Base-by-base conservation (phyloP, 768 basidiomycete genomes). In the Russula dissimulans region DNA sequence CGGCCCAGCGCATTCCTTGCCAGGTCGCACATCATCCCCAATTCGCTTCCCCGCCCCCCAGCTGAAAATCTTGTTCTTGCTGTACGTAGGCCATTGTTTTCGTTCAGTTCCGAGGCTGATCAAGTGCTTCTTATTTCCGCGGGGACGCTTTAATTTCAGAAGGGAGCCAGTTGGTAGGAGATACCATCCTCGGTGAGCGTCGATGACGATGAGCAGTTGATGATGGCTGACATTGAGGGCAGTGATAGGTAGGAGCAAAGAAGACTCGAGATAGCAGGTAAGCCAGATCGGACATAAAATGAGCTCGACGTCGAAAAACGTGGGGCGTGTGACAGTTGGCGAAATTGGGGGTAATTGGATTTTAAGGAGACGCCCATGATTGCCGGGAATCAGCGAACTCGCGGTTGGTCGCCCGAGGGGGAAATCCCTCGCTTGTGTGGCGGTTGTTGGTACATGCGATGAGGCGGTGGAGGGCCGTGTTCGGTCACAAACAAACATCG, bases 281-380 rank as follows among this genome's bases (percentile, higher is more conserved):
- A 61, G 60, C 48, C 32, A 31, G 72, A 72, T 67, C 17, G 31
- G 41, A 57, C 31, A 22, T 5, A 18, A 70, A 68, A 73, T 65
- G 63, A 65, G 60, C 57, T 72, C 53, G 67, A 68, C 74, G 60
- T 64, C 67, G 75, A 66, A 68, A 74, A 76, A 75, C 74, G 75
- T 75, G 74, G 75, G 68, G 68, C 74, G 74, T 75, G 74, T 67
- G 74, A 76, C 70, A 59, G 15, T 48, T 51, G 18, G 42, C 47
- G 26, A 43, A 34, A 64, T 18, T 22, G 55, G 61, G 48, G 22
- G 18, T 57, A 57, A 61, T 61, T 61, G 49, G 49, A 56, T 50
- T 54, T 47, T 43, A 51, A 32, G 15, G 22, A 51, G 48, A 26
- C 49, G 57, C 57, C 57, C 42, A 60, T 50, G 59, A 49, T 62